A percentile compares a stretch with the other conserved stretches of the same genome.
phyloP scores from a whole-genome alignment of 495 filamentous ascomycete species.

The Penicillium bovifimosum region DNA sequence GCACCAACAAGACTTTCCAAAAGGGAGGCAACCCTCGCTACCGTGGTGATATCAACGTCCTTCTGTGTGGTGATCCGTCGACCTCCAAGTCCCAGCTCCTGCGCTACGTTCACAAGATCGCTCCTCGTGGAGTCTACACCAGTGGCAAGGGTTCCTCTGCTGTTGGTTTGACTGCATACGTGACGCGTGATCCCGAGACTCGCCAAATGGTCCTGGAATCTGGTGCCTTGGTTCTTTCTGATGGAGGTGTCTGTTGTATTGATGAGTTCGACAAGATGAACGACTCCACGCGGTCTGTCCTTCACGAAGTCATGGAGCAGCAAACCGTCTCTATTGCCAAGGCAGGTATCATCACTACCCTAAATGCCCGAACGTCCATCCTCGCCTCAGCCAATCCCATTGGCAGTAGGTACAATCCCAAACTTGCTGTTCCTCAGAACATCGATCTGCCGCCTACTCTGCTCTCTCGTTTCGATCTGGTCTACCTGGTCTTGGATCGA shows the following conservation, averaged over 20 bases:
- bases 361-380: slow-evolving; percentile 92
- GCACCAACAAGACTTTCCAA: slow-evolving; percentile 97
- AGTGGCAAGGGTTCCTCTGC: slow-evolving; percentile 96
- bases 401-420: slow-evolving; percentile 93
- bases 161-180: slow-evolving; percentile 96
- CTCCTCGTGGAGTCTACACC: slow-evolving; percentile 93
- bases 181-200: slow-evolving; percentile 92
- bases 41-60: slow-evolving; percentile 93
- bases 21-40: slow-evolving; percentile 94
- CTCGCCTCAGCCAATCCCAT: slow-evolving; percentile 97
- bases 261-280: slow-evolving; percentile 99
- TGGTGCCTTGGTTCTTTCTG: slow-evolving; percentile 88
- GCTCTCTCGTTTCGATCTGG: slow-evolving; percentile 91
- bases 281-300: slow-evolving; percentile 87
- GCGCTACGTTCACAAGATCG: slow-evolving; percentile 94
- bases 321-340: slow-evolving; percentile 99
- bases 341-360: slow-evolving; percentile 96
- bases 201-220: slow-evolving; percentile 94
- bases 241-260: slow-evolving; percentile 97
- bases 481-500: slow-evolving; percentile 92
- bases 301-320: slow-evolving; percentile 99
- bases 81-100: slow-evolving; percentile 94
- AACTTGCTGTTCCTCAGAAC: slow-evolving; percentile 92
- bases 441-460: slow-evolving; percentile 95
- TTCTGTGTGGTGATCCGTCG: slow-evolving; percentile 94